Base-by-base conservation (phyloP, 208 protist genomes). In the Trypanosoma rangeli region DNA sequence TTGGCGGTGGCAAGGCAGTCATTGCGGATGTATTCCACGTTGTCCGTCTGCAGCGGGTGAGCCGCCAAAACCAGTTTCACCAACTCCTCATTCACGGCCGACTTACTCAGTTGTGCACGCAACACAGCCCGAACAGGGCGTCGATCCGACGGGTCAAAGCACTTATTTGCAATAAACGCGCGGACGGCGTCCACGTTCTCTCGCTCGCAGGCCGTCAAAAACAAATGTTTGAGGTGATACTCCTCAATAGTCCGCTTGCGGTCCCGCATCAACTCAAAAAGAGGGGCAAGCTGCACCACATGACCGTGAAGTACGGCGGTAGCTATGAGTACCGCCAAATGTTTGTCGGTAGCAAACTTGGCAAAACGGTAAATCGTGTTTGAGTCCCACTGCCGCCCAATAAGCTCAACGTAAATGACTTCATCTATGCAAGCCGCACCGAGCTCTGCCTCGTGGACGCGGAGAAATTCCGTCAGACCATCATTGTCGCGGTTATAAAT, bases 151-250 rank as follows among this genome's bases (percentile, higher is more conserved):
- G 84, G 46, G 56, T 90, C 73, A 42, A 79, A 89, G 70, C 90
- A 95, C 44, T 82, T 68, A 46, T 79, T 68, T 26, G 39, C 66
- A 22, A 95, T 70, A 76, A 95, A 79, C 18, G 82, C 76, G 69
- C 65, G 70, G 16, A 92, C 80, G 1, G 76, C 82, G n/a, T 85
- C 78, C 5, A 76, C 42, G 66, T 93, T 84, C 8, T 75, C 76
- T 49, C 83, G 83, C 46, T 95, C 90, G 66, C 83, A 90, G 5
- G 80, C 82, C 15, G 73, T 83, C 42, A 89, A 65, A 62, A 93
- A 95, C 13, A 93, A 80, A 49, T 84, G 62, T 33, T 82, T 79
- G 3, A 95, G 70, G 24, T 93, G 73, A 70, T 92, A 76, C 59
- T 63, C 18, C 42, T 65, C 71, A 46, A 95, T 90, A 0, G 83